Evolutionary conservation across 139 green algal genomes (phyloP), one percentile per base, ranked within the genome.

Genomic region (Chlamydomonas applanata): DNA sequence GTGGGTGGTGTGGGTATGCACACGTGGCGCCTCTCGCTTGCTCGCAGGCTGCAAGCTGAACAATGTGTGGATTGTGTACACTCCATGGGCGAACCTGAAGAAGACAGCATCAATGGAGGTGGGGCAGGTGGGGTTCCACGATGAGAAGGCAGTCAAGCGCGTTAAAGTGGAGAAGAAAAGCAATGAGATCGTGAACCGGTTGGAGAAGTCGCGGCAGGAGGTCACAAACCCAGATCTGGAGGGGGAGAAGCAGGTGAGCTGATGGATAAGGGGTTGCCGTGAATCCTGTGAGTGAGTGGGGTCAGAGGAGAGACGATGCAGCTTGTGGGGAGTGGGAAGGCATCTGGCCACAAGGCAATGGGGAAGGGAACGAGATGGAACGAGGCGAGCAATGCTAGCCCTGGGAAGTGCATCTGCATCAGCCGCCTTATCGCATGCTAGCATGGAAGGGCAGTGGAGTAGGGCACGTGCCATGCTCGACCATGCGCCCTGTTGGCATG

Each of bases 101-200:
- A 99, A 99, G 76, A 83, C 82, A 34, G 36, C 72, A 0, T 45
- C 65, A 29, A 92, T 92, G 87, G 87, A 88, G 1, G 68, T 88
- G 1, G 87, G 87, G 3, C 80, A 88, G 83, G 91, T 99, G 3
- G 89, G 93, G 24, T 99, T 97, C 77, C 82, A 96, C 46, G 80
- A 92, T 76, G 56, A 90, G 30, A 94, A 93, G 56, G 11, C 80
- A 19, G 89, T 97, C 29, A 74, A 75, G 40, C 92, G 91, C 57
- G 78, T 81, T 5, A 89, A 77, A 25, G 90, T 97, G 40, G 80
- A 88, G 25, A 87, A 84, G 72, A 90, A 92, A 45, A 79, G 86
- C 29, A 97, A 97, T 76, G 92, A 97, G 2, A 91, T 98, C 54
- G 82, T 99, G 35, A 99, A 99, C 81, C 75, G 93, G 0, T 80